Base-by-base conservation (phyloP, 441 rosid species). In the Euphorbia schlechtendalii region DNA sequence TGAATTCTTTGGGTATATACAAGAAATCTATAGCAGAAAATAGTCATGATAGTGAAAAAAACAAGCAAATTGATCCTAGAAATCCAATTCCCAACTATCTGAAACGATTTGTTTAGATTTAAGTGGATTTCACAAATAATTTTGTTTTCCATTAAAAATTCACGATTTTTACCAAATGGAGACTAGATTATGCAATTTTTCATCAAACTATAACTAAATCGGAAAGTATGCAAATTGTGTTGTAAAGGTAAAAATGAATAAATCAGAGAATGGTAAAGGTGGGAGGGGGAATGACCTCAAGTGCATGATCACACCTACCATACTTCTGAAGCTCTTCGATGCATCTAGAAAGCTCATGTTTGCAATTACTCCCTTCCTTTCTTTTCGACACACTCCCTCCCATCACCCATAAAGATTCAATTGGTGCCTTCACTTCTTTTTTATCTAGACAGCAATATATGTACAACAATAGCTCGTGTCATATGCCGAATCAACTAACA, bases 371-470 rank as follows among this genome's bases (percentile, higher is more conserved):
- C 64, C 10, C 12, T 68, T 74, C 2, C 92, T 96, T 22, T 90
- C 92, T 90, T 78, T 69, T 66, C 41, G 82, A 45, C 61, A 86
- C 96, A 65, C 77, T 78, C 17, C 82, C 87, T 46, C 86, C 93
- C 0, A 70, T 76, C 30, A 71, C 74, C 24, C 61, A 71, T 51
- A 89, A 69, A 49, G 69, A n/a, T n/a, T n/a, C 11, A 18, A 5
- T 17, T 43, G 36, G 4, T 59, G 53, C 22, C 63, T 59, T 59
- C 63, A 38, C 8, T 27, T 41, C 18, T 53, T 32, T 36, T 48
- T n/a, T n/a, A n/a, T 43, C 40, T 17, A 38, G 24, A 15, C 57
- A 21, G 59, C 51, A 64, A 11, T 43, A 36, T 51, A 49, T 18
- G 22, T 32, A 36, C 17, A 24, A n/a, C n/a, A n/a, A n/a, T n/a